Evolutionary conservation across 2,329 filamentous ascomycete genomes (phyloP).

Genomic region (Colletotrichum orchidophilum): DNA sequence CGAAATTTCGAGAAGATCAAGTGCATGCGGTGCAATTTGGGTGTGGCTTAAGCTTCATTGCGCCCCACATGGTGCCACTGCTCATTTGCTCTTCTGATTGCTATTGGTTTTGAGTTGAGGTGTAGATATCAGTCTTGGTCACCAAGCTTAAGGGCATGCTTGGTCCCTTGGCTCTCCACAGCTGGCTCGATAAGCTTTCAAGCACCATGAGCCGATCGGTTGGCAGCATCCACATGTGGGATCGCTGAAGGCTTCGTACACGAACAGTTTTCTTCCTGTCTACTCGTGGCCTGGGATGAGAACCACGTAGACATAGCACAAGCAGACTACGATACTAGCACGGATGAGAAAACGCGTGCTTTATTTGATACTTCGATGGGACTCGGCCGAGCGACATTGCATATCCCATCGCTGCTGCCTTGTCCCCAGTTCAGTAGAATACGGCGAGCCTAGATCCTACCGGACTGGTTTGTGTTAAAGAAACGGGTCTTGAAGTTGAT

Average conservation of each 20-base stretch:
- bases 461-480: not conserved
- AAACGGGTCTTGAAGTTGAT: not conserved
- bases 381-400: not conserved
- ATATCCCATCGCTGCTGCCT: not conserved
- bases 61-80: constrained; percentile 18
- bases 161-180: not conserved
- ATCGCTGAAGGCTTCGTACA: not conserved
- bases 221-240: not conserved
- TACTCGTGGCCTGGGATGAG: not conserved
- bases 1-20: not conserved
- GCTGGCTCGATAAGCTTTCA: not conserved
- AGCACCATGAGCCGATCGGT: not conserved
- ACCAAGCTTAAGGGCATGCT: not conserved
- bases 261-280: not conserved
- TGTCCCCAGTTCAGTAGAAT: not conserved
- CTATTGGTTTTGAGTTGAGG: not conserved
- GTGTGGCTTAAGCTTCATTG: constrained; percentile 27
- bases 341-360: not conserved
- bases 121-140: not conserved
- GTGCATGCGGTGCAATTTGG: constrained; percentile 22
- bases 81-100: not conserved
- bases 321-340: not conserved
- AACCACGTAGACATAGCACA: not conserved
- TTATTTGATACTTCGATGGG: not conserved
- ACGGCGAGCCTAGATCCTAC: not conserved